Evolutionary conservation across 805 yeast species (phyloP).

Genomic region (Hanseniaspora occidentalis): DNA sequence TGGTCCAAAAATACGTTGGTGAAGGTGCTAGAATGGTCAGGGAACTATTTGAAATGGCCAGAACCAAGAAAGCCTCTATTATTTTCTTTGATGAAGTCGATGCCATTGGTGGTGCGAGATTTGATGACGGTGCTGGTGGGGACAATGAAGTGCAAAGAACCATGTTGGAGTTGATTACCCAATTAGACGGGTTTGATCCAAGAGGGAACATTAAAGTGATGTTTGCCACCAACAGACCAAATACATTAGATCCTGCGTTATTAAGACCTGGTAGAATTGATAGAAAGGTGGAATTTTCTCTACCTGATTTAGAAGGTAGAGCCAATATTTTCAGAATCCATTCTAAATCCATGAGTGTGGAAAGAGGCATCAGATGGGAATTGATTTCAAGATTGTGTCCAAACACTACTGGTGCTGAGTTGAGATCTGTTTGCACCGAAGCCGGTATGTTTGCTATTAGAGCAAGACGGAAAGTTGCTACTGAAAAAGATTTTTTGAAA

Average conservation of each 20-base stretch:
- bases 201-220: constrained; percentile 98
- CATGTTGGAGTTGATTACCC: constrained; percentile 95
- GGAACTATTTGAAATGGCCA: constrained; percentile 97
- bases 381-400: constrained; percentile 95
- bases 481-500: constrained; percentile 93
- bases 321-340: constrained; percentile 97
- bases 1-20: constrained; percentile 97
- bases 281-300: constrained; percentile 92
- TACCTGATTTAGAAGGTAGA: constrained; percentile 95
- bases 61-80: constrained; percentile 95
- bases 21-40: constrained; percentile 99
- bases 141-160: constrained; percentile 99
- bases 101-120: constrained; percentile 99
- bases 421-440: constrained; percentile 96
- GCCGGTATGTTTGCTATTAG: constrained; percentile 99
- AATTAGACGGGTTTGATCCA: constrained; percentile 96
- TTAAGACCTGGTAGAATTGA: constrained; percentile 98
- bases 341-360: constrained; percentile 95
- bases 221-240: constrained; percentile 99
- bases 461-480: constrained; percentile 95
- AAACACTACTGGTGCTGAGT: constrained; percentile 96
- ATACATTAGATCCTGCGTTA: constrained; percentile 94
- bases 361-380: constrained; percentile 97
- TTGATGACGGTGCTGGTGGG: constrained; percentile 99
- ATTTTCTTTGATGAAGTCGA: constrained; percentile 97